Percentiles rank a stretch among this genome's conserved stretches.
Evolutionary conservation across 768 basidiomycete genomes (phyloP).

Genomic region (Suillus alpinus): DNA sequence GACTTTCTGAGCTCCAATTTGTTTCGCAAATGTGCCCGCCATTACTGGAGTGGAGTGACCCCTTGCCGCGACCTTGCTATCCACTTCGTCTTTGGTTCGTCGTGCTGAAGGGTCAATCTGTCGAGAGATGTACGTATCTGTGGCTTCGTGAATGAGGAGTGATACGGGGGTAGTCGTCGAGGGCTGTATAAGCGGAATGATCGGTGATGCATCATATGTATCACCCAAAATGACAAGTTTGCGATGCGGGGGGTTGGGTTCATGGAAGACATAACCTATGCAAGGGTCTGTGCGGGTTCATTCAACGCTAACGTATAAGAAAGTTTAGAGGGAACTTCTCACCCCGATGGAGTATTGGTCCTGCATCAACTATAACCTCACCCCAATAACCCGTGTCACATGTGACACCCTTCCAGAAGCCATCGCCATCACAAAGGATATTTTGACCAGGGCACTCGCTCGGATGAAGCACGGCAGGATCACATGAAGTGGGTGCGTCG

Average conservation of each 20-base stretch:
- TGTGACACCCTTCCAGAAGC: constrained; percentile 64
- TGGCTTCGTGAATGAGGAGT: constrained; percentile 84
- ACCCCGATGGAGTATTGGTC: constrained; percentile 78
- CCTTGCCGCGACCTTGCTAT: constrained; percentile 51
- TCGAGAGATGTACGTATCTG: constrained; percentile 66
- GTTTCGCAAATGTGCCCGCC: constrained; percentile 74
- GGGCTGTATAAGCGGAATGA: constrained; percentile 50
- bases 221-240: constrained; percentile 80
- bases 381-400: constrained; percentile 37
- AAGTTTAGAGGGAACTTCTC: constrained; percentile 14
- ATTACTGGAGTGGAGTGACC: constrained; percentile 80
- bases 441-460: constrained; percentile 66
- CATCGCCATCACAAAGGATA: constrained; percentile 50
- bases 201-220: constrained; percentile 60
- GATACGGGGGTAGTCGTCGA: constrained; percentile 42
- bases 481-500: constrained; percentile 56
- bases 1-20: constrained; percentile 55
- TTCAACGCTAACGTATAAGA: constrained; percentile 1
- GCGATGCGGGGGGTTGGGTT: constrained; percentile 46
- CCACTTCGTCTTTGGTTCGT: constrained; percentile 40
- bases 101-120: constrained; percentile 49
- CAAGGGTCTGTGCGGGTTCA: constrained; percentile 57
- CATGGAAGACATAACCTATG: constrained; percentile 74
- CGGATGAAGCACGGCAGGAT: constrained; percentile 47
- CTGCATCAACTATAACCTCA: constrained; percentile 62